Percentiles rank a stretch among this genome's conserved stretches.
These are phyloP conservation scores for Aurifilum marmelostoma DNA, from an alignment of 2,329 filamentous ascomycete genomes.

Conservation along the genomic window DNA sequence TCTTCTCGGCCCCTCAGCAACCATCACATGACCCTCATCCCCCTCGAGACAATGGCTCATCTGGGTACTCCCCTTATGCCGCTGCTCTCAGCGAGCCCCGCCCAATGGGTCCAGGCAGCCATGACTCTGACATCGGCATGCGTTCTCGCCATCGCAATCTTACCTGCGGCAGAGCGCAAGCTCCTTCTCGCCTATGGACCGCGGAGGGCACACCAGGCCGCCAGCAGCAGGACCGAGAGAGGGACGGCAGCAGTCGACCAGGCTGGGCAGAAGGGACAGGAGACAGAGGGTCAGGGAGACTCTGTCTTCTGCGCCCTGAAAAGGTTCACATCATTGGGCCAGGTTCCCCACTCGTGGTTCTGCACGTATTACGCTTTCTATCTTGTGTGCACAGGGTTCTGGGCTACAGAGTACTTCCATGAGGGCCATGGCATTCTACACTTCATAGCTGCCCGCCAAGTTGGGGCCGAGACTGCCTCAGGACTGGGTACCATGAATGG, in stretches of 20 bases:
- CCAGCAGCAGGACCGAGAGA: slow-evolving; percentile 15
- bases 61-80: background rate
- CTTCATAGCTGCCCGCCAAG: slow-evolving; percentile 40
- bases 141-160: slow-evolving; percentile 47
- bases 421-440: slow-evolving; percentile 44
- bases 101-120: slow-evolving; percentile 48
- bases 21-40: background rate
- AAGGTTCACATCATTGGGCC: slow-evolving; percentile 46
- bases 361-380: slow-evolving; percentile 82
- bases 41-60: background rate
- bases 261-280: background rate
- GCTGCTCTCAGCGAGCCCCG: slow-evolving; percentile 31
- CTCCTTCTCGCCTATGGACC: slow-evolving; percentile 57
- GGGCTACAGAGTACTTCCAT: slow-evolving; percentile 66
- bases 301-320: slow-evolving; percentile 37
- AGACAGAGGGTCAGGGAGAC: background rate
- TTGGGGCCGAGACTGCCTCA: slow-evolving; percentile 2
- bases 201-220: slow-evolving; percentile 38
- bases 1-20: background rate
- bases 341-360: slow-evolving; percentile 89
- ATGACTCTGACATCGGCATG: slow-evolving; percentile 48
- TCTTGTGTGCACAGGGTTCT: slow-evolving; percentile 70
- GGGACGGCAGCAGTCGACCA: slow-evolving; percentile 12
- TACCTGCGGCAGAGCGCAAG: slow-evolving; percentile 49
- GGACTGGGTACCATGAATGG: slow-evolving; percentile 55